These are phyloP conservation scores for Calonectria crousiana DNA, from an alignment of 2,329 filamentous ascomycete genomes.

Conservation along the genomic window DNA sequence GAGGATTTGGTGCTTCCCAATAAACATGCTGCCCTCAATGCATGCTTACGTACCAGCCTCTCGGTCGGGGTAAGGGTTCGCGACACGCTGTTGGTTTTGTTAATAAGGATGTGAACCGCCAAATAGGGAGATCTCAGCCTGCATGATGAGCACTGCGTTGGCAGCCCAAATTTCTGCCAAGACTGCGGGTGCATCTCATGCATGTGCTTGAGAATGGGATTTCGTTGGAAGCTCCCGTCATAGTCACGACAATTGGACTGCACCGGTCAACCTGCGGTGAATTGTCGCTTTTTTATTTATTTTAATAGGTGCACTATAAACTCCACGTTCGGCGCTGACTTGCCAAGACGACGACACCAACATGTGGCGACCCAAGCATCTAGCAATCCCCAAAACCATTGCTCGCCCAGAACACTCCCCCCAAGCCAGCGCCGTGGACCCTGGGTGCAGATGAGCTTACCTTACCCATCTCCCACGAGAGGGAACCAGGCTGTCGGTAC, in stretches of 20 bases:
- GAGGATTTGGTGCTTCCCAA: background rate
- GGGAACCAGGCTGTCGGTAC: slow-evolving; percentile 19
- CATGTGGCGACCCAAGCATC: background rate
- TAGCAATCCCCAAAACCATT: background rate
- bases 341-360: background rate
- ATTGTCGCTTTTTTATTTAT: background rate
- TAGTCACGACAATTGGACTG: background rate
- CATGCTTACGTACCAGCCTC: slow-evolving; percentile 7
- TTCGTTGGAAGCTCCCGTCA: background rate
- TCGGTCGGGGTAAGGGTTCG: background rate
- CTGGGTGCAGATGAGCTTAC: slow-evolving; percentile 17
- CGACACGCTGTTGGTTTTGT: background rate
- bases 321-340: background rate
- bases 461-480: slow-evolving; percentile 12
- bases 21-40: background rate
- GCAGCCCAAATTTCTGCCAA: background rate
- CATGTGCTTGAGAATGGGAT: background rate
- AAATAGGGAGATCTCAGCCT: background rate
- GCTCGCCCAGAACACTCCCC: background rate
- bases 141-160: background rate
- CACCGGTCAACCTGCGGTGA: background rate
- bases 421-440: slow-evolving; percentile 5
- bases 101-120: background rate
- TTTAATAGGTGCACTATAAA: background rate
- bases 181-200: background rate